phyloP scores from a whole-genome alignment of 192 early-diverging fungal species.

The Spizellomyces punctatus region DNA sequence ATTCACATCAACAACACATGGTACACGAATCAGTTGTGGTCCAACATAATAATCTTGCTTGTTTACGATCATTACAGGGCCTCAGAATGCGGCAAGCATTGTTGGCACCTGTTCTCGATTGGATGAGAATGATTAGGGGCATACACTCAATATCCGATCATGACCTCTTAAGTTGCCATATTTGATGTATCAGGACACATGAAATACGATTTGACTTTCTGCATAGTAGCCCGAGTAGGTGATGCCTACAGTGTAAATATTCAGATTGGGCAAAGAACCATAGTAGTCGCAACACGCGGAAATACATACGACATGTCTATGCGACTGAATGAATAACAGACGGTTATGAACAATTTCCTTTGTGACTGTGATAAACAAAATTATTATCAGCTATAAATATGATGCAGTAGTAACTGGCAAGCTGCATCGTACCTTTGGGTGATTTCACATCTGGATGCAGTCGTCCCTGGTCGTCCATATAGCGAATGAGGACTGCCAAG shows the following conservation, averaged over 20 bases:
- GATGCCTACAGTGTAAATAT: conserved; percentile 48
- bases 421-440: too few relatives aligned
- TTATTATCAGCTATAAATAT: not conserved
- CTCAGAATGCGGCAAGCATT: too few relatives aligned
- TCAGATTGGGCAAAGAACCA: conserved; percentile 2
- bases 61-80: too few relatives aligned
- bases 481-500: conserved; percentile 60
- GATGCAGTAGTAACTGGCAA: not conserved
- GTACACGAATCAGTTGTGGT: too few relatives aligned
- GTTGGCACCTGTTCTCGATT: too few relatives aligned
- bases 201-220: conserved; percentile 76
- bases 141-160: too few relatives aligned
- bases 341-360: conserved; percentile 69
- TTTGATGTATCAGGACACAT: conserved; percentile 43
- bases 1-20: too few relatives aligned
- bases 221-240: conserved; percentile 75
- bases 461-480: conserved; percentile 19
- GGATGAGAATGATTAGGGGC: too few relatives aligned
- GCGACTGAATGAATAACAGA: conserved; percentile 69
- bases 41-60: too few relatives aligned
- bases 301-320: conserved; percentile 53
- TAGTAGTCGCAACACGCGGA: not conserved
- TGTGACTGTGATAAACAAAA: conserved; percentile 32
- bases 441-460: not conserved
- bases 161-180: not conserved